Evolutionary conservation across 139 green algal genomes (phyloP).

Genomic region (Prasinococcaceae sp.): DNA sequence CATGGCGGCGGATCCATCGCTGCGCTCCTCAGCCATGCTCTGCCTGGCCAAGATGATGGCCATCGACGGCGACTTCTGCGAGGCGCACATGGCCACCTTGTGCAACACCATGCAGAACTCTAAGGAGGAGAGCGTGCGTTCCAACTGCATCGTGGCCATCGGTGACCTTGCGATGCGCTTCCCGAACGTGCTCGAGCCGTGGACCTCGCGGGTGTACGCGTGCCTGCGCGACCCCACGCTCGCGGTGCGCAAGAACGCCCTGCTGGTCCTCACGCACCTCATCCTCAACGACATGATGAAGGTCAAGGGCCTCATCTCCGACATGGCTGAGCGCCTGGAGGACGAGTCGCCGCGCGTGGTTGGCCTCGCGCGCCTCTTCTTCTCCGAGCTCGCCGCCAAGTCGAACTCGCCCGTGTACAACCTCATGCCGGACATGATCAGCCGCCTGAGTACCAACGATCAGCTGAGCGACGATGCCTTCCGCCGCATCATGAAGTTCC

Average conservation of each 20-base stretch:
- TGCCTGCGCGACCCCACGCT: slow-evolving; percentile 35
- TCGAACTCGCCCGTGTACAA: slow-evolving; percentile 76
- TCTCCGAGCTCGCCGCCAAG: slow-evolving; percentile 64
- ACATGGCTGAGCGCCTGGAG: slow-evolving; percentile 60
- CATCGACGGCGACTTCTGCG: slow-evolving; percentile 61
- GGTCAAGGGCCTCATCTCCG: slow-evolving; percentile 75
- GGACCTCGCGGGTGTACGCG: slow-evolving; percentile 68
- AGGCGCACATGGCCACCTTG: no score
- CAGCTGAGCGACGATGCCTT: slow-evolving; percentile 11
- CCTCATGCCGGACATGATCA: slow-evolving; percentile 83
- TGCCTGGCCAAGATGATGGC: slow-evolving; percentile 81
- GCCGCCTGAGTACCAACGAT: slow-evolving; percentile 26
- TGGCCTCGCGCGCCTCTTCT: slow-evolving; percentile 46
- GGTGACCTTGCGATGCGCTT: slow-evolving; percentile 78
- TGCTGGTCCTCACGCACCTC: slow-evolving; percentile 83
- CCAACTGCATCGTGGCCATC: slow-evolving; percentile 67
- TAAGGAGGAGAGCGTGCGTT: slow-evolving; percentile 32
- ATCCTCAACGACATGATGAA: slow-evolving; percentile 96
- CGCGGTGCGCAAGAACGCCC: slow-evolving; percentile 48
- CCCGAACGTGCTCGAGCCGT: slow-evolving; percentile 87
- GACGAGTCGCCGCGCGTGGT: slow-evolving; percentile 40
- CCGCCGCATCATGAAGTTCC: slow-evolving; percentile 22
- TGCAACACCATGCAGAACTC: slow-evolving; percentile 20
- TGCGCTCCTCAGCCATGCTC: slow-evolving; percentile 56
- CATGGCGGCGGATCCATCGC: slow-evolving; percentile 16